Percentiles rank a stretch among this genome's conserved stretches.
These are phyloP conservation scores for Apiospora rasikravindrae DNA, from an alignment of 2,329 filamentous ascomycete species.

Conservation along the genomic window DNA sequence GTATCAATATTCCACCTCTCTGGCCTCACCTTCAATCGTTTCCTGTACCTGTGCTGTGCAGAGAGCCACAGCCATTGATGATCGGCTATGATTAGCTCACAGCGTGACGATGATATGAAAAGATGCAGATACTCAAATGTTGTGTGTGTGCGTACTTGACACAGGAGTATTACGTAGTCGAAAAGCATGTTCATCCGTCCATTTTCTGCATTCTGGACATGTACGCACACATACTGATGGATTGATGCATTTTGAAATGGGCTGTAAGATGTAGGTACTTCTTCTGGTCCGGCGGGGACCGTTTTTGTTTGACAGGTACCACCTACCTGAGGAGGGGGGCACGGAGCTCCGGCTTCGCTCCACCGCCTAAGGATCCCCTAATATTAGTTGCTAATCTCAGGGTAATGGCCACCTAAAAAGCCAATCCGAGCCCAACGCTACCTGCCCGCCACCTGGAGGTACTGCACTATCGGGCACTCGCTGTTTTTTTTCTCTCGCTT, in stretches of 20 bases:
- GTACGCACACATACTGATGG: neutral
- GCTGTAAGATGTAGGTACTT: too few relatives aligned
- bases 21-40: neutral
- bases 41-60: neutral
- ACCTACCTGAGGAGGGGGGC: constrained; percentile 1
- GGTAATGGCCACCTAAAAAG: neutral
- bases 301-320: constrained; percentile 16
- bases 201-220: neutral
- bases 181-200: neutral
- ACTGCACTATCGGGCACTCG: neutral
- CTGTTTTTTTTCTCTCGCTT: neutral
- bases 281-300: neutral
- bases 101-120: neutral
- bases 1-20: neutral
- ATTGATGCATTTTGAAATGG: neutral
- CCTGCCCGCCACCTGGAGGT: constrained; percentile 4
- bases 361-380: constrained; percentile 9
- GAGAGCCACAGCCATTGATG: neutral
- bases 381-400: constrained; percentile 13
- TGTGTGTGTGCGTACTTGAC: neutral
- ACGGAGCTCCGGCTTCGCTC: constrained; percentile 16
- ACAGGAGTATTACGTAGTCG: constrained; percentile 3
- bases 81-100: neutral
- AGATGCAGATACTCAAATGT: neutral
- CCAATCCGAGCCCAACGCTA: constrained; percentile 16